These are phyloP conservation scores for Gossypium rotundifolium DNA, from an alignment of 345 rosid species.

Conservation along the genomic window DNA sequence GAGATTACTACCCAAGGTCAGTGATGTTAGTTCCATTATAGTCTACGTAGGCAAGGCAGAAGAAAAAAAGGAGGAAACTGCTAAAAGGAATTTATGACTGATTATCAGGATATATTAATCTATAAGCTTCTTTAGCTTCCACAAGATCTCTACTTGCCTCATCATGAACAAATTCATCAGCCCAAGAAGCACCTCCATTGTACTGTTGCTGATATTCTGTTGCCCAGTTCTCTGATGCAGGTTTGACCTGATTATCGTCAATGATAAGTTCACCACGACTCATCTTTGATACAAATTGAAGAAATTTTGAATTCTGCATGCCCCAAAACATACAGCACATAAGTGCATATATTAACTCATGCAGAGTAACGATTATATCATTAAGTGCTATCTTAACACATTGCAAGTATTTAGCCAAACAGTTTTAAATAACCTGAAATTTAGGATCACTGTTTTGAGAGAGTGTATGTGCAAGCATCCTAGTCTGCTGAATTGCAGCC, in stretches of 20 bases:
- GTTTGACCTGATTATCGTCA: constrained; percentile 89
- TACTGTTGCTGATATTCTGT: constrained; percentile 81
- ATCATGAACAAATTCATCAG: constrained; percentile 65
- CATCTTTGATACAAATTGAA: constrained; percentile 98
- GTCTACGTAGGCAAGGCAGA: not conserved
- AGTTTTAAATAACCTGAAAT: constrained; percentile 63
- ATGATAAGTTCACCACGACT: constrained; percentile 97
- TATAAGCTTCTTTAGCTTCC: constrained; percentile 11
- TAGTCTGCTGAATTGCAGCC: constrained; percentile 97
- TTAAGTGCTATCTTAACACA: not conserved
- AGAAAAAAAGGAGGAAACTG: not conserved
- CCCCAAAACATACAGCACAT: constrained; percentile 8
- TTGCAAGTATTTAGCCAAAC: not conserved
- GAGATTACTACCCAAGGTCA: not conserved
- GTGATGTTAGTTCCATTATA: not conserved
- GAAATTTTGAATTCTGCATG: constrained; percentile 94
- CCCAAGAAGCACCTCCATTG: constrained; percentile 71
- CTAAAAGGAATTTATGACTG: not conserved
- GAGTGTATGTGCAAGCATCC: constrained; percentile 87
- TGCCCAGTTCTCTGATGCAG: constrained; percentile 83
- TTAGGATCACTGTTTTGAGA: constrained; percentile 88
- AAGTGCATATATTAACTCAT: not conserved
- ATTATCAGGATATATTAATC: not conserved
- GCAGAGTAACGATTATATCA: not conserved
- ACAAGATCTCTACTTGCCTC: constrained; percentile 34